Evolutionary conservation across 306 rosid genomes (phyloP).

Genomic region (Citrullus colocynthis): DNA sequence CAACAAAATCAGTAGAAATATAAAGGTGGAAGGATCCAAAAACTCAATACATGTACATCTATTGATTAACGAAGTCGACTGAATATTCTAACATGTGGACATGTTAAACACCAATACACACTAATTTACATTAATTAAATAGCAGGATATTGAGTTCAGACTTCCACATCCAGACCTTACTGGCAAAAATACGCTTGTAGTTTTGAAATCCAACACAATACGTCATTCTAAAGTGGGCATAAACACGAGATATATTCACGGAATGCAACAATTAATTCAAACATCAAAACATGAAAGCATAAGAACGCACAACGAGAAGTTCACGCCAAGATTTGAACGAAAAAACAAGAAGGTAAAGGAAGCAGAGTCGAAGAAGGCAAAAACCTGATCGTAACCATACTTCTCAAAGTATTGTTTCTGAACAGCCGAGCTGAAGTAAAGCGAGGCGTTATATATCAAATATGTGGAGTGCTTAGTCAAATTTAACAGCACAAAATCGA

Average conservation of each 20-base stretch:
- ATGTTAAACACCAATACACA: not conserved
- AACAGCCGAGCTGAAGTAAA: conserved; percentile 59
- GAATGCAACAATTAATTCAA: not conserved
- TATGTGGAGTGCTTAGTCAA: conserved; percentile 75
- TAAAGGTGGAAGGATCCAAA: not conserved
- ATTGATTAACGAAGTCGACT: not conserved
- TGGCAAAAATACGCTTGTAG: not conserved
- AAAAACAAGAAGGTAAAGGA: not conserved
- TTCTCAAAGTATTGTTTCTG: conserved; percentile 60
- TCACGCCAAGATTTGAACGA: not conserved
- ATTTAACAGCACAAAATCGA: conserved; percentile 71
- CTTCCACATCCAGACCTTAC: not conserved
- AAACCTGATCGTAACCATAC: conserved; percentile 62
- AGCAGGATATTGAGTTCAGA: not conserved
- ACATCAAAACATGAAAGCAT: not conserved
- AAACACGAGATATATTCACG: not conserved
- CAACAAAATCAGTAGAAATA: not conserved
- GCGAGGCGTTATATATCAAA: conserved; percentile 65
- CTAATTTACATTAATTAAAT: not conserved
- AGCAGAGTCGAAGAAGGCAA: not conserved
- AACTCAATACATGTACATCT: not conserved
- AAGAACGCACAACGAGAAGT: not conserved
- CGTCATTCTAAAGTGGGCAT: not conserved
- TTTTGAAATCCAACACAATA: not conserved
- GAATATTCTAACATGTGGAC: not conserved